Evolutionary conservation across 352 stramenopile species (phyloP), one percentile per base, ranked within the genome.

Genomic region (Pythium vanterpoolii): DNA sequence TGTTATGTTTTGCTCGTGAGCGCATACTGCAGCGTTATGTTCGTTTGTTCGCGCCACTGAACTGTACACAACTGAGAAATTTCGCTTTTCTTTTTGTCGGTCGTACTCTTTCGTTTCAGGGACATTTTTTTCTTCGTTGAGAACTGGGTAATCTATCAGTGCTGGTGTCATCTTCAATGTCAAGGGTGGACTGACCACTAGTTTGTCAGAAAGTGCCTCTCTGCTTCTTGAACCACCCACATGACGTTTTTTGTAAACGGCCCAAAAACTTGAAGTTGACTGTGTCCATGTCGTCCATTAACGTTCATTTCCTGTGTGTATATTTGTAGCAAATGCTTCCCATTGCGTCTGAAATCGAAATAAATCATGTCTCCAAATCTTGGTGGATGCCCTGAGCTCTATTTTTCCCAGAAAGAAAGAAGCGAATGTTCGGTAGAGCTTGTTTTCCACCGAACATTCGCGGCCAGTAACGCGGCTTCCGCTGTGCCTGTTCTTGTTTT

Each of bases 151-250:
- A n/a, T n/a, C n/a, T n/a, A n/a, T n/a, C n/a, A 48, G 24, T 26
- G 34, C 31, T 40, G 26, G 24, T 34, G 39, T 8, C 31, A 56
- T 26, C 34, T 56, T 43, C 31, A 56, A 42, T 21, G 16, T 30
- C 19, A 4, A 23, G 10, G 8, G 6, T 1, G 24, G 34, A 50
- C 30, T 53, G 46, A n/a, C 26, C 46, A 36, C 27, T 33, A 38
- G 30, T 18, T 53, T 33, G 10, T 31, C 18, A 40, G 11, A 21
- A 40, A 40, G 26, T 53, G 27, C 26, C 30, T 33, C 18, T 38
- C 30, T 46, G 51, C 3, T 53, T 61, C 14, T 54, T 61, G 54
- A 54, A 60, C 27, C 38, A 33, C 21, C 44, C 43, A 61, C 54
- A 34, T 53, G 54, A 61, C 54, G 23, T 47, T 47, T 48, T 36